phyloP scores from a whole-genome alignment of 1,284 basidiomycete species.

The Pseudozyma flocculosa region DNA sequence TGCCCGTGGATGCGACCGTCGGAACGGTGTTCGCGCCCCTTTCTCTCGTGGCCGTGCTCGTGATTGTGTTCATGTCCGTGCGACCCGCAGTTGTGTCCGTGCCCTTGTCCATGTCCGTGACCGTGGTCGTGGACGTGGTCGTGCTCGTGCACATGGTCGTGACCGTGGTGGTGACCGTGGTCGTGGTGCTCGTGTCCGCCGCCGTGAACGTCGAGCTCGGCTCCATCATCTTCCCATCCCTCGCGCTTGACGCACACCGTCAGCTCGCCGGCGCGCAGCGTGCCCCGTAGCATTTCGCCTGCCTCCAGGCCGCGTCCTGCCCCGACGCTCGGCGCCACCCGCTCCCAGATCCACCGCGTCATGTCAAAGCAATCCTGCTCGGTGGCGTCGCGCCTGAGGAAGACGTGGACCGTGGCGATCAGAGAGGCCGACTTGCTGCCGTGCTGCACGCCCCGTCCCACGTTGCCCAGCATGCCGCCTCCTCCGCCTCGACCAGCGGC shows the following conservation, averaged over 20 bases:
- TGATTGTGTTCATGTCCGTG: too few species aligned
- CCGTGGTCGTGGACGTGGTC: conserved; percentile 12
- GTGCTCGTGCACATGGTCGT: conserved; percentile 10
- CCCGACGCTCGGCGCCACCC: conserved; percentile 42
- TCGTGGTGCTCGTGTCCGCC: conserved; percentile 8
- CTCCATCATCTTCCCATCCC: conserved; percentile 33
- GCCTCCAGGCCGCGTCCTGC: conserved; percentile 39
- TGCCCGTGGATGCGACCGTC: too few species aligned
- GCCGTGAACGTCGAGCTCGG: conserved; percentile 5
- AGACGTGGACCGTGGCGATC: conserved; percentile 44
- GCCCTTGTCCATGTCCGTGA: too few species aligned
- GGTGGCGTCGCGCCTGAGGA: conserved; percentile 33
- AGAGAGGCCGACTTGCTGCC: conserved; percentile 46
- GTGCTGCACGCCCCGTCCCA: conserved; percentile 24
- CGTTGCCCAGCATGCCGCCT: conserved; percentile 25
- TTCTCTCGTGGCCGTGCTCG: too few species aligned
- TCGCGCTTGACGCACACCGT: conserved; percentile 46
- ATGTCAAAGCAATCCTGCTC: conserved; percentile 47
- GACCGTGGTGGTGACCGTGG: conserved; percentile 11
- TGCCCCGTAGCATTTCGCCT: conserved; percentile 48
- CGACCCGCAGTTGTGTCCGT: too few species aligned
- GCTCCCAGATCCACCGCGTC: conserved; percentile 51
- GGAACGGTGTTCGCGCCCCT: too few species aligned
- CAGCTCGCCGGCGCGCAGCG: conserved; percentile 48
- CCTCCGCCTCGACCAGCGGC: conserved; percentile 14